Base-by-base conservation (phyloP, 2,329 filamentous ascomycete genomes). In the Trichoderma cornu-damae region DNA sequence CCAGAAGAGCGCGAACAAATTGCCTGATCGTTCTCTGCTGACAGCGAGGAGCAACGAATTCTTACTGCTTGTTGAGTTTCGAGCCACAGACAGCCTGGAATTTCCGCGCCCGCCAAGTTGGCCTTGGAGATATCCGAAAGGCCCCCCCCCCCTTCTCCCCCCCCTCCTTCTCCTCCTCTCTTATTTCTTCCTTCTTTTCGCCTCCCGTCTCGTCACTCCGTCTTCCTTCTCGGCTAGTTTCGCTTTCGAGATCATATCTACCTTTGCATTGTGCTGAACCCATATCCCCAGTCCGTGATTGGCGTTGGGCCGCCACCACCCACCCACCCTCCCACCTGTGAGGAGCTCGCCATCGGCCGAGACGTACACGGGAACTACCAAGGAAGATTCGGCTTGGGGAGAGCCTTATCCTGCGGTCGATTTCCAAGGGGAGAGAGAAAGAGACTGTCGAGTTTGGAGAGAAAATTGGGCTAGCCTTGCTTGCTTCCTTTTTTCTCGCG, bases 311-410 rank as follows among this genome's bases (percentile, higher is more conserved):
- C 46, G 58, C 61, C 43, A 54, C 49, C 49, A 58, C 30, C 50
- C 50, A 52, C 20, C 28, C 9, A 11, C 40, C 12, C 14, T 24
- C 14, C 40, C 20, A 20, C 20, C 48, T 30, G 30, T 54, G 18
- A 55, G 49, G 52, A 53, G 38, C 48, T 57, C 38, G 51, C 18
- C 40, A 59, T 49, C 61, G 47, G 40, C 58, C 62, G 67, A 65
- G 71, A 70, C 67, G 68, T 69, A 65, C 79, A n/a, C n/a, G n/a
- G 82, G 82, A 79, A 84, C 73, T 12, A 84, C 4, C 22, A 38
- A 28, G 42, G 42, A 81, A 85, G 82, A 82, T 83, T 82, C 80
- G 74, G 84, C 80, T 82, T 78, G 66, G 68, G 38, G 22, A 43
- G 12, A 24, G n/a, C 9, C 30, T 26, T 20, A 26, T 37, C 59